These are phyloP conservation scores for Monosporascus sp. DNA, from an alignment of 2,329 filamentous ascomycete species.

Conservation along the genomic window DNA sequence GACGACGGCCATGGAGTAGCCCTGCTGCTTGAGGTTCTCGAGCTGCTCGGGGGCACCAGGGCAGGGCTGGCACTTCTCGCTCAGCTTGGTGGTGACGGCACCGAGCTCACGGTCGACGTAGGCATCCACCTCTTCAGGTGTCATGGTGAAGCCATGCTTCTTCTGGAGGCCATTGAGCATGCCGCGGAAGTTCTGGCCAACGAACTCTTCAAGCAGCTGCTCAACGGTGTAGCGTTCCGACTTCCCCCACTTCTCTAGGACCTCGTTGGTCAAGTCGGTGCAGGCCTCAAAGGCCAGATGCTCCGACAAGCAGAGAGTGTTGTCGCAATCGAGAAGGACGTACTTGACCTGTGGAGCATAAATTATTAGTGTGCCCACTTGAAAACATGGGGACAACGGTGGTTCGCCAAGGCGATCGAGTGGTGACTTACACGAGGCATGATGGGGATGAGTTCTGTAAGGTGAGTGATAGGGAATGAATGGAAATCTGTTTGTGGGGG, in stretches of 20 bases:
- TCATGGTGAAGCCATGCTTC: conserved; percentile 62
- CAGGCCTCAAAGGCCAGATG: conserved; percentile 71
- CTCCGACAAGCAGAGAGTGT: conserved; percentile 74
- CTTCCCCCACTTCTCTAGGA: conserved; percentile 57
- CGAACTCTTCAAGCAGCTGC: conserved; percentile 65
- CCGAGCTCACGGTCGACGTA: conserved; percentile 65
- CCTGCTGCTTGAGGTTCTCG: conserved; percentile 48
- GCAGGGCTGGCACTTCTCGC: conserved; percentile 55
- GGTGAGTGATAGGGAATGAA: not conserved
- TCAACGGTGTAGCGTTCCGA: conserved; percentile 61
- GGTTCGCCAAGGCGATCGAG: not conserved
- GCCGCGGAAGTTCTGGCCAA: conserved; percentile 73
- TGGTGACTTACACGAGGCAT: conserved; percentile 26
- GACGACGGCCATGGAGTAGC: conserved; percentile 65
- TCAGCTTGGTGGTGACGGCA: conserved; percentile 63
- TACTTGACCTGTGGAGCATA: conserved; percentile 45
- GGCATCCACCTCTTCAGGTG: conserved; percentile 52
- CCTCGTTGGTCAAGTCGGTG: conserved; percentile 68
- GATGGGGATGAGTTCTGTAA: conserved; percentile 8
- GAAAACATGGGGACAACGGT: not conserved
- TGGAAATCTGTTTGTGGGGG: not conserved
- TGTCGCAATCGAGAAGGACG: conserved; percentile 60
- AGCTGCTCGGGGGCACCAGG: conserved; percentile 54
- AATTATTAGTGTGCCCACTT: conserved; percentile 6
- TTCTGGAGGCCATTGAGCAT: conserved; percentile 65